A percentile compares a stretch with the other conserved stretches of the same genome.
phyloP scores from a whole-genome alignment of 169 alveolate genomes.

The Plasmodium ovale region DNA sequence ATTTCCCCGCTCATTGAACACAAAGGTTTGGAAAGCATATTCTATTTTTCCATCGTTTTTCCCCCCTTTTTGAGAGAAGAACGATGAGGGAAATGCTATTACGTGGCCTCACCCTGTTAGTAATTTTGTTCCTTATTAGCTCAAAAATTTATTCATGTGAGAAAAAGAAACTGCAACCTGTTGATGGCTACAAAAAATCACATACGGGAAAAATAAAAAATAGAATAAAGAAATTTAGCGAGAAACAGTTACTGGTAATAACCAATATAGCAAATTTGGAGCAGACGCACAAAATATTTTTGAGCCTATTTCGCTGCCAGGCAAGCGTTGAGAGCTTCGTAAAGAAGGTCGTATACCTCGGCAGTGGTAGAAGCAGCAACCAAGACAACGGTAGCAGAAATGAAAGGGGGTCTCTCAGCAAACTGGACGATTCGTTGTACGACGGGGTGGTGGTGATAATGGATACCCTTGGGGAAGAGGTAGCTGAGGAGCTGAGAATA shows the following conservation, averaged over 20 bases:
- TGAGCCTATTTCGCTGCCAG: conserved; percentile 1
- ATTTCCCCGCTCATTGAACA: too few relatives aligned
- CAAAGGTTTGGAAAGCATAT: too few relatives aligned
- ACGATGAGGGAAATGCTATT: conserved; percentile 6
- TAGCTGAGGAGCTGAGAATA: conserved; percentile 6
- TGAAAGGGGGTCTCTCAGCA: background rate
- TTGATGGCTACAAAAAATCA: conserved; percentile 2
- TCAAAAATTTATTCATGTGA: conserved; percentile 6
- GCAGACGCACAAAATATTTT: conserved; percentile 2
- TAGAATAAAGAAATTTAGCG: conserved; percentile 22
- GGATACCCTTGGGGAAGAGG: conserved; percentile 29
- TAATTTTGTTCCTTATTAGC: background rate
- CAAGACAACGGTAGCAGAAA: background rate
- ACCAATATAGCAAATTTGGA: conserved; percentile 28
- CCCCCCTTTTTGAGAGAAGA: background rate
- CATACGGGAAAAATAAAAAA: conserved; percentile 29
- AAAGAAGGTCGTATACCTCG: conserved; percentile 16
- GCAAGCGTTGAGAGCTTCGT: background rate
- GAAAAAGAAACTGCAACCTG: conserved; percentile 19
- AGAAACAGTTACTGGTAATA: conserved; percentile 31
- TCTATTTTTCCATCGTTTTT: background rate
- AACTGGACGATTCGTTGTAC: conserved; percentile 10
- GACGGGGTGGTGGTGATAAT: conserved; percentile 60
- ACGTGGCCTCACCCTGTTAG: background rate
- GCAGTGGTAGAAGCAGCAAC: background rate